phyloP scores from a whole-genome alignment of 164 flowering plant genomes.

The Warburgia ugandensis region DNA sequence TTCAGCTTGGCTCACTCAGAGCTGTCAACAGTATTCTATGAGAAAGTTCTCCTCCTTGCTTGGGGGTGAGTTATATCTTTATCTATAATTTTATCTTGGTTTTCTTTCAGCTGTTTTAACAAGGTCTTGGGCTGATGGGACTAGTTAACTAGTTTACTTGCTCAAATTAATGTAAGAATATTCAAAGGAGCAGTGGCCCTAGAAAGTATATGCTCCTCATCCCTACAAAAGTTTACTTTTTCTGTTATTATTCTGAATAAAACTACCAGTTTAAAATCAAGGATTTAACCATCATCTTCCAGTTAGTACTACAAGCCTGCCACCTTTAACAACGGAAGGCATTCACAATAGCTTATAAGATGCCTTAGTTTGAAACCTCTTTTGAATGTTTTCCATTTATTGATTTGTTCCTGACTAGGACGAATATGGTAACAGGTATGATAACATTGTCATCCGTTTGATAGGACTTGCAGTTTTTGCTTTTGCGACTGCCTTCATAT shows the following conservation, averaged over 20 bases:
- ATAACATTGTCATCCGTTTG: slow-evolving; percentile 55
- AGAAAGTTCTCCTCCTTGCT: slow-evolving; percentile 80
- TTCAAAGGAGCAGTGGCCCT: too few relatives aligned
- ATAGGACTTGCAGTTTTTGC: slow-evolving; percentile 71
- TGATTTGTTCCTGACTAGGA: neutral
- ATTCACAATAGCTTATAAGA: neutral
- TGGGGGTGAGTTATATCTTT: slow-evolving; percentile 65
- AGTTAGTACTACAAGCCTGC: too few relatives aligned
- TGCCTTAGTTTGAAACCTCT: neutral
- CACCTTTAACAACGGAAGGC: too few relatives aligned
- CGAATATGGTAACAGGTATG: slow-evolving; percentile 55
- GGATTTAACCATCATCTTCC: too few relatives aligned
- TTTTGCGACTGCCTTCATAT: slow-evolving; percentile 78
- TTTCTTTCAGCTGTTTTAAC: neutral
- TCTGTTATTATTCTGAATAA: too few relatives aligned
- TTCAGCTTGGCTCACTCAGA: slow-evolving; percentile 95
- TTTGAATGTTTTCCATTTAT: neutral
- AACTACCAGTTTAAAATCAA: too few relatives aligned
- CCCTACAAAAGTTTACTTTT: too few relatives aligned
- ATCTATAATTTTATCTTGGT: neutral
- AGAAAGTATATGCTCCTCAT: too few relatives aligned
- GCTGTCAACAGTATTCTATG: slow-evolving; percentile 88
- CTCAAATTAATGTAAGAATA: too few relatives aligned
- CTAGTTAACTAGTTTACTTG: neutral
- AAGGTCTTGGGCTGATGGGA: neutral